Evolutionary conservation across 2,329 filamentous ascomycete genomes (phyloP).

Genomic region (Apiospora koreana): DNA sequence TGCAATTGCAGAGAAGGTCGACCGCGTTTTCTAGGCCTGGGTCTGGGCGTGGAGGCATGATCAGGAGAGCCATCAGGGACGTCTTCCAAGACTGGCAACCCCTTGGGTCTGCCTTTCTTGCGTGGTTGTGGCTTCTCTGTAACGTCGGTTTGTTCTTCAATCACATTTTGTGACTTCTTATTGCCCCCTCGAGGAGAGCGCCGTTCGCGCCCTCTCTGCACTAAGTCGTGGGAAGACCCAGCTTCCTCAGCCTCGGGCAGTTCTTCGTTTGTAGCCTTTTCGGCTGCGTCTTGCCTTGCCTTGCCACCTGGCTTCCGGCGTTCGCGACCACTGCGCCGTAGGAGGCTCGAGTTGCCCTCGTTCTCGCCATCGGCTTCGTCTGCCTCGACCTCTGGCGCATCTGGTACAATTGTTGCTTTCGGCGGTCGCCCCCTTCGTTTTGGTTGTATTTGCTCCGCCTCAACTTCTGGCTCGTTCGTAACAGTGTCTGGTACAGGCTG

Average conservation of each 20-base stretch:
- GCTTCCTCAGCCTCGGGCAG: neutral
- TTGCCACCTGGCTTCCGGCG: constrained; percentile 3
- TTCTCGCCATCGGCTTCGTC: constrained; percentile 34
- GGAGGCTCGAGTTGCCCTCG: constrained; percentile 21
- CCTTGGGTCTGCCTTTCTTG: neutral
- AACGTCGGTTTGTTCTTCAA: neutral
- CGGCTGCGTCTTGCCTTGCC: neutral
- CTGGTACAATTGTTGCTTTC: neutral
- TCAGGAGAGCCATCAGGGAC: neutral
- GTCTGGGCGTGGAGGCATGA: neutral
- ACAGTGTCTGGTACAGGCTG: constrained; percentile 15
- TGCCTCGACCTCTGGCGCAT: constrained; percentile 20
- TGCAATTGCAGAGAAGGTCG: neutral
- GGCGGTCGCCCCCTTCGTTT: constrained; percentile 19
- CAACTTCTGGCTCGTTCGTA: neutral
- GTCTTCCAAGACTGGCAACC: neutral
- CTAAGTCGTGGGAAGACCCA: neutral
- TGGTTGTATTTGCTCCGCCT: constrained; percentile 9
- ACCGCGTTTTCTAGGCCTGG: constrained; percentile 11
- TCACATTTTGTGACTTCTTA: neutral
- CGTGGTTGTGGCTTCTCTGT: neutral
- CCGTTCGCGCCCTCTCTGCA: neutral
- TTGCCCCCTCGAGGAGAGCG: neutral
- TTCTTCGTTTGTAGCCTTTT: neutral
- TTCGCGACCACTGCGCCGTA: constrained; percentile 12